Percentiles rank a stretch among this genome's conserved stretches.
These are phyloP conservation scores for Solanum hybrid DNA, from an alignment of 305 asterid genomes.

Conservation along the genomic window DNA sequence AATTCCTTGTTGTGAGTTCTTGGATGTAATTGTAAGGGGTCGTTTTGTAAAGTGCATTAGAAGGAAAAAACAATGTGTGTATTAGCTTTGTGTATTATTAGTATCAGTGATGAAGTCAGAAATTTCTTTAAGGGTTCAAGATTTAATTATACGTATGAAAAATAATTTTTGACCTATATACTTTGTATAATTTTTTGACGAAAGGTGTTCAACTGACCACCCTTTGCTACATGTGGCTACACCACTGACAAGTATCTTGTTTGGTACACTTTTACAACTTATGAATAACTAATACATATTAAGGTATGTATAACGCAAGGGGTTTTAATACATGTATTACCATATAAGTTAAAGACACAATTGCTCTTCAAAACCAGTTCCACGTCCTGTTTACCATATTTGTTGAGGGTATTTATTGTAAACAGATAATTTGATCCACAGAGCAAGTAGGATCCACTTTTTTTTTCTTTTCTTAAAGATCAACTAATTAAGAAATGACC, in stretches of 20 bases:
- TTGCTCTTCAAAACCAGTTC: not conserved
- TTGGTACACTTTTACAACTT: not conserved
- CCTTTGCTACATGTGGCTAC: not conserved
- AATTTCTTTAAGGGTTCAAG: not conserved
- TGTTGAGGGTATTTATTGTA: not conserved
- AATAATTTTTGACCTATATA: not conserved
- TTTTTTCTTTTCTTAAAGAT: not conserved
- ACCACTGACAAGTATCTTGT: not conserved
- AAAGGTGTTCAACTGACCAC: not conserved
- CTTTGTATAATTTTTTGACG: not conserved
- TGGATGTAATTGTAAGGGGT: not conserved
- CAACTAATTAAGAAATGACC: not conserved
- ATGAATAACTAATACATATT: not conserved
- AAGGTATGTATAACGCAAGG: not conserved
- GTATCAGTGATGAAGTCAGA: not conserved
- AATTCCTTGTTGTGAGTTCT: not conserved
- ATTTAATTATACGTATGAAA: not conserved
- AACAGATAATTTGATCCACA: not conserved
- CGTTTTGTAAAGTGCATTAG: too few species aligned
- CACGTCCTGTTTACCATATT: too few species aligned
- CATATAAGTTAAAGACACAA: not conserved
- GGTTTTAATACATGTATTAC: not conserved
- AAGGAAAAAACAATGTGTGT: too few species aligned
- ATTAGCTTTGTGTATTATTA: too few species aligned
- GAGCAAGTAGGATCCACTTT: not conserved